Base-by-base conservation (phyloP, 2,329 filamentous ascomycete species). In the Monilinia fructigena region DNA sequence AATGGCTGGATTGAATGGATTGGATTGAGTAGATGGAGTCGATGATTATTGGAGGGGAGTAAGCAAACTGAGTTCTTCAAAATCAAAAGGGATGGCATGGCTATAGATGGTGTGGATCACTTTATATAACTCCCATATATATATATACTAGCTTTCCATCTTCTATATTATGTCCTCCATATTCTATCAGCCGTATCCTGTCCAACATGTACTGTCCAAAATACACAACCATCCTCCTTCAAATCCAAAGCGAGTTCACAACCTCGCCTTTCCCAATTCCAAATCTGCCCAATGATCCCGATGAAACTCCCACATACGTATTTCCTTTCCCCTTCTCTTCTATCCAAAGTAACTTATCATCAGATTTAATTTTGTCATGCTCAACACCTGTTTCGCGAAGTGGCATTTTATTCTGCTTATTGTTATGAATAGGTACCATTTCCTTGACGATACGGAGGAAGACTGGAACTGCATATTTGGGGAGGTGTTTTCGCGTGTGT, bases 371-470 rank as follows among this genome's bases (percentile, higher is more conserved):
- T 73, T 81, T 81, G 31, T 77, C 76, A 2, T 85, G 83, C 74
- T 91, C 84, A 18, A 90, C 83, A 0, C 89, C 89, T 69, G 90
- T 87, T 55, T 85, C 83, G 72, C 88, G 82, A 55, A 92, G 78
- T 0, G 87, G 87, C 1, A 88, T 83, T 76, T 93, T 93, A 74
- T 92, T 91, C 77, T 92, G 90, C 78, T 93, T 93, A 75, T 92
- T 89, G 72, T 92, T 93, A 74, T 90, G 87, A 72, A 86, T 89
- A 7, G 88, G 84, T 35, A 82, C 85, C 66, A 83, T 81, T 47
- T 79, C 79, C 53, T 82, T 78, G 28, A 90, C 82, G 23, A 91
- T 77, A 0, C 90, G 81, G 53, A 93, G 72, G 78, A 93, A 93
- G 2, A 92, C 78, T 0, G 91, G 91, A 1, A 93, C 89, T 0